phyloP scores from a whole-genome alignment of 495 filamentous ascomycete genomes.

The Penicillium simplicissimum region DNA sequence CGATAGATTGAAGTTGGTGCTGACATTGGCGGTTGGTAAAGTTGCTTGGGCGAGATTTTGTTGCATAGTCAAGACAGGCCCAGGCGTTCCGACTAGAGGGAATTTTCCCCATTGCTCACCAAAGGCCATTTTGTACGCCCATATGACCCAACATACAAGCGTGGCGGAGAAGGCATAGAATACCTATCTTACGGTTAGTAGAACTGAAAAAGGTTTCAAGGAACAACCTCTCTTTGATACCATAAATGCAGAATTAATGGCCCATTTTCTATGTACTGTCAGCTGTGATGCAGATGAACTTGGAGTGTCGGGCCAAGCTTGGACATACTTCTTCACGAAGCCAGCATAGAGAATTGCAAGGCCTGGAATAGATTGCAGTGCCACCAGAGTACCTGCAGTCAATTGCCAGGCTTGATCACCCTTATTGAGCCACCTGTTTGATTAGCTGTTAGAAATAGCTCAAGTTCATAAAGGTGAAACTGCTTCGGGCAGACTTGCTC shows the following conservation, averaged over 20 bases:
- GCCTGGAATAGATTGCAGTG: constrained; percentile 53
- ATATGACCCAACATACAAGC: constrained; percentile 58
- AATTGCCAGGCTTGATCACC: constrained; percentile 61
- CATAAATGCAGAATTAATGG: constrained; percentile 10
- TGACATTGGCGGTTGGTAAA: too few relatives aligned
- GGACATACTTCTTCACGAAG: constrained; percentile 48
- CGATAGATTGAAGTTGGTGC: too few relatives aligned
- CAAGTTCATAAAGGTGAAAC: background rate
- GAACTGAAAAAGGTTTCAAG: background rate
- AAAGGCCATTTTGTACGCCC: constrained; percentile 55
- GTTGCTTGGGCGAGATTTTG: constrained; percentile 45
- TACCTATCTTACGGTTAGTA: constrained; percentile 10
- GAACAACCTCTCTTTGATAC: background rate
- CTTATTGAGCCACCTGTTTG: constrained; percentile 45
- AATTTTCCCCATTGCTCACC: constrained; percentile 46
- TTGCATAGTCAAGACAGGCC: constrained; percentile 49
- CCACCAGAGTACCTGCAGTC: constrained; percentile 55
- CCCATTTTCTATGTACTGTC: background rate
- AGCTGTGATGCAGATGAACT: background rate
- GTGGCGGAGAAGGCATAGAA: constrained; percentile 58
- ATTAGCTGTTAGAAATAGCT: background rate
- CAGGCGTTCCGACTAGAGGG: constrained; percentile 53
- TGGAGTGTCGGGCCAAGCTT: background rate
- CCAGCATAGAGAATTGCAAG: constrained; percentile 58
- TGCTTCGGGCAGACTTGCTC: background rate